These are phyloP conservation scores for Xylariaceae sp. DNA, from an alignment of 2,329 filamentous ascomycete genomes.

Conservation along the genomic window DNA sequence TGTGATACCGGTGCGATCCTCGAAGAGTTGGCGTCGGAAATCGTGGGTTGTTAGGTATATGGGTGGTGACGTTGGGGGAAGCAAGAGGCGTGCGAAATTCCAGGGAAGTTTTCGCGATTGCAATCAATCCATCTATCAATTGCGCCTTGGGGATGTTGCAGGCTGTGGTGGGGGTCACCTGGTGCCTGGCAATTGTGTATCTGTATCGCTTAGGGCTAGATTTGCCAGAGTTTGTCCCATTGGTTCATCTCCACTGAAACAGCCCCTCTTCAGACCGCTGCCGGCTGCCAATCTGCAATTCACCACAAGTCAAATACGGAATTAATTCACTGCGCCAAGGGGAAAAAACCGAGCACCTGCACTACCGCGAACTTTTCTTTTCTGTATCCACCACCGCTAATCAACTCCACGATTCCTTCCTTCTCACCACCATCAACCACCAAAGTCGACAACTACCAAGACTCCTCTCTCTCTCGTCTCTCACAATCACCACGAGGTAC, in stretches of 20 bases:
- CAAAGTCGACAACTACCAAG: slow-evolving; percentile 23
- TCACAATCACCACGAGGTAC: slow-evolving; percentile 39
- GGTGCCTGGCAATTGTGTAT: slow-evolving; percentile 11
- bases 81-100: slow-evolving; percentile 17
- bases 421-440: slow-evolving; percentile 23
- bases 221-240: slow-evolving; percentile 26
- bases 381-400: slow-evolving; percentile 7
- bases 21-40: slow-evolving; percentile 50
- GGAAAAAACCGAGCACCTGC: slow-evolving; percentile 12
- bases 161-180: slow-evolving; percentile 7
- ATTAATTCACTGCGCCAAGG: slow-evolving; percentile 11
- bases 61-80: slow-evolving; percentile 15
- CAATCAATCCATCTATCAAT: slow-evolving; percentile 20
- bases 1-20: slow-evolving; percentile 61
- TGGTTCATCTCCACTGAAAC: slow-evolving; percentile 13
- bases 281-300: slow-evolving; percentile 4
- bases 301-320: slow-evolving; percentile 11
- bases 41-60: slow-evolving; percentile 22
- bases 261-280: slow-evolving; percentile 4
- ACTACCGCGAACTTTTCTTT: slow-evolving; percentile 10
- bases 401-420: slow-evolving; percentile 1
- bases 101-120: slow-evolving; percentile 21
- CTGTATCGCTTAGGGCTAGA: slow-evolving; percentile 31
- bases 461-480: not conserved
- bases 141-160: slow-evolving; percentile 17